Conservation (phyloP, 2,329 filamentous ascomycete species). For the Mycogone perniciosa region DNA sequence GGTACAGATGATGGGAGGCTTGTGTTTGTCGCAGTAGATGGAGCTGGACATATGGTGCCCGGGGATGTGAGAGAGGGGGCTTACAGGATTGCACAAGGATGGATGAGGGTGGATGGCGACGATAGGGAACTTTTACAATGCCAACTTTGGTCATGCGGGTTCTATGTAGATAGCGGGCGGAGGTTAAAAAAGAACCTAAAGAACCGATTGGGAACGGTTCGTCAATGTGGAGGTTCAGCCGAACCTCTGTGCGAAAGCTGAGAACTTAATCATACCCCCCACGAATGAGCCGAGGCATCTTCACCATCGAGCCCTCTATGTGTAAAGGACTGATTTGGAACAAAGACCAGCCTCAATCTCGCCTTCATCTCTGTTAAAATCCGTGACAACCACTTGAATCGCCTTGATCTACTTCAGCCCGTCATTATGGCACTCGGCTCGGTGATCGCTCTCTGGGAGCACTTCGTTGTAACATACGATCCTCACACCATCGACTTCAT, state of each 20-base stretch:
- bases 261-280: background rate
- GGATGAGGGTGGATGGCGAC: constrained; percentile 15
- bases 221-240: too few relatives aligned
- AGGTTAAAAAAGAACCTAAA: too few relatives aligned
- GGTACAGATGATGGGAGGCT: constrained; percentile 14
- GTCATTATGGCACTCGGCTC: background rate
- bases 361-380: too few relatives aligned
- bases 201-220: too few relatives aligned
- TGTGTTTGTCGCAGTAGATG: constrained; percentile 18
- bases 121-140: background rate
- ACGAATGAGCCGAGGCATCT: constrained; percentile 9
- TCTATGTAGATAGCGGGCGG: too few relatives aligned
- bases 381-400: too few relatives aligned
- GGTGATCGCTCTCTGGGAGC: constrained; percentile 16
- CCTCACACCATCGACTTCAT: constrained; percentile 33
- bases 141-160: background rate
- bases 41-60: constrained; percentile 18
- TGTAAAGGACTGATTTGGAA: too few relatives aligned
- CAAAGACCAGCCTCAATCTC: too few relatives aligned
- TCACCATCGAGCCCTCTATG: too few relatives aligned
- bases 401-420: background rate
- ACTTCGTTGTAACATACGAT: constrained; percentile 20
- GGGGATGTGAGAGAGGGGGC: constrained; percentile 15
- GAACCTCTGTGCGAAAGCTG: background rate
- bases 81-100: constrained; percentile 17